Evolutionary conservation across 257 asterid species (phyloP), one percentile per base, ranked within the genome.

Genomic region (Perilla frutescens): DNA sequence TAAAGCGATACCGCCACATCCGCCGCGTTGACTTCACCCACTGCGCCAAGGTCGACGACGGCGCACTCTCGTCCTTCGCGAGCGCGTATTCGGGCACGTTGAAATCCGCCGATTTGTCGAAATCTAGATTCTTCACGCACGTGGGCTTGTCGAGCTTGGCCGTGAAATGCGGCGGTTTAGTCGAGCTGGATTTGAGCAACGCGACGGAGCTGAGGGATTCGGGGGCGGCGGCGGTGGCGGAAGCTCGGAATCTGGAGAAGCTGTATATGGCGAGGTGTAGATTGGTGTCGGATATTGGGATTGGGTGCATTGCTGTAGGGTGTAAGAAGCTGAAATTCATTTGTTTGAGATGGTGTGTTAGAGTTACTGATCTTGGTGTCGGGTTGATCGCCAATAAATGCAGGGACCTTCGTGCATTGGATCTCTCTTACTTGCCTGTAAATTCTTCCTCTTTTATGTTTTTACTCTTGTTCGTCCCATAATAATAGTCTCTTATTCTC

Each of bases 281-380:
- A 60, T 53, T 70, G 43, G 70, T 80, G 8, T 64, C 87, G n/a
- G 87, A 83, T 70, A 80, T 78, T 8, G 87, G 87, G 75, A 44
- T 83, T 45, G 87, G 87, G 3, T 81, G 88, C 65, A 78, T 81
- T 8, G 84, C 88, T 11, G 85, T 84, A 53, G 86, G 88, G 4
- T 81, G 88, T 68, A 81, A 77, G 77, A 79, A 79, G 50, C 53
- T 81, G 63, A 81, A 64, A 81, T 43, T 65, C 41, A 6, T 84
- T 31, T 68, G 78, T 43, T 70, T 84, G 71, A 84, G 72, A 65
- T 84, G 84, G 88, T 84, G 88, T 62, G 31, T 81, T 57, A 44
- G 84, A 44, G 66, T 84, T 32, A 67, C 82, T 63, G 88, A 81
- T 74, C 51, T 84, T 15, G 88, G 88, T 26, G 81, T 81, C 44